These are phyloP conservation scores for Stemphylium vesicarium DNA, from an alignment of 2,329 filamentous ascomycete species.

Conservation along the genomic window DNA sequence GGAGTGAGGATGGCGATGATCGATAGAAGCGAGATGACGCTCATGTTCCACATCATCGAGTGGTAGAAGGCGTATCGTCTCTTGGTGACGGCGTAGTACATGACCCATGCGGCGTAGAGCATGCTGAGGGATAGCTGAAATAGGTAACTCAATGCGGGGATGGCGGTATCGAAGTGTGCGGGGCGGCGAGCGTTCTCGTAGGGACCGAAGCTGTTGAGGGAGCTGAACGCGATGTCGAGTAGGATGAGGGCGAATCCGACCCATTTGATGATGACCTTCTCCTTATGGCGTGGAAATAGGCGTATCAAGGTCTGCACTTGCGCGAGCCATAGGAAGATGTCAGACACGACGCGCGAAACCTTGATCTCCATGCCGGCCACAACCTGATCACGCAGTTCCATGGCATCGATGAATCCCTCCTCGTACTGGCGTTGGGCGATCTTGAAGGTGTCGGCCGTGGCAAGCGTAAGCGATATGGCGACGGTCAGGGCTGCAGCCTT, in stretches of 20 bases:
- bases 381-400: slow-evolving; percentile 76
- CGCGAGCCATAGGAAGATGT: slow-evolving; percentile 95
- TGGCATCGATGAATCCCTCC: slow-evolving; percentile 79
- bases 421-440: slow-evolving; percentile 84
- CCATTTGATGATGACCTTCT: slow-evolving; percentile 99
- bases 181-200: slow-evolving; percentile 65
- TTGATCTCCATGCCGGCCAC: slow-evolving; percentile 86
- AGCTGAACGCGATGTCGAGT: slow-evolving; percentile 88
- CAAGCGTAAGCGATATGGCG: slow-evolving; percentile 87
- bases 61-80: slow-evolving; percentile 91
- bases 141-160: slow-evolving; percentile 88
- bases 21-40: slow-evolving; percentile 78
- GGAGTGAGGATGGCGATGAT: slow-evolving; percentile 84
- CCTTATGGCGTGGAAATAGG: slow-evolving; percentile 92
- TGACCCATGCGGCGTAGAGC: slow-evolving; percentile 90
- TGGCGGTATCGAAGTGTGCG: slow-evolving; percentile 81
- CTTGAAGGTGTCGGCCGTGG: slow-evolving; percentile 87
- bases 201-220: slow-evolving; percentile 81
- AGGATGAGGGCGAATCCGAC: slow-evolving; percentile 92
- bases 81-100: slow-evolving; percentile 93
- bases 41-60: slow-evolving; percentile 87
- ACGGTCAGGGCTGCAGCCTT: slow-evolving; percentile 69
- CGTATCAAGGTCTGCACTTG: slow-evolving; percentile 97
- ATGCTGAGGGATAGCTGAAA: slow-evolving; percentile 87
- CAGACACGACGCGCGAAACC: slow-evolving; percentile 88